A percentile compares a stretch with the other conserved stretches of the same genome.
Evolutionary conservation across 441 rosid species (phyloP).

Genomic region (Viola pubescens): DNA sequence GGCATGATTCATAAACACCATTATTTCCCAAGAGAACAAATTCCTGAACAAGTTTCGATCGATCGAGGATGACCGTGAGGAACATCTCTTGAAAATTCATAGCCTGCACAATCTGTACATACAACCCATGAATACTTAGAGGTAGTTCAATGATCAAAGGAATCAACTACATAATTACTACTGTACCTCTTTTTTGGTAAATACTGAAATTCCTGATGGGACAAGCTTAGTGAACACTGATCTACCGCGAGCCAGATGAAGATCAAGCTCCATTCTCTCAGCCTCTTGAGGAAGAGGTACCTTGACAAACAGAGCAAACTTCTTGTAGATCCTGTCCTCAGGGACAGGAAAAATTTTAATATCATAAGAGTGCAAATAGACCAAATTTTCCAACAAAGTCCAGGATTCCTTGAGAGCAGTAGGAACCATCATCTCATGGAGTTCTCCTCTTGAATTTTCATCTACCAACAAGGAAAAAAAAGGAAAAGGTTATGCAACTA

Average conservation of each 20-base stretch:
- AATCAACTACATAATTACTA: conserved; percentile 10
- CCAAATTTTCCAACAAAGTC: conserved; percentile 34
- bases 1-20: conserved; percentile 28
- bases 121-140: conserved; percentile 17
- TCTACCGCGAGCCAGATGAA: conserved; percentile 86
- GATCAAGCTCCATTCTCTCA: conserved; percentile 64
- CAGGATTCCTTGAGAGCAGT: conserved; percentile 47
- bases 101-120: conserved; percentile 57
- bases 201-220: conserved; percentile 37
- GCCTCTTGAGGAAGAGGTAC: conserved; percentile 77
- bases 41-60: conserved; percentile 45
- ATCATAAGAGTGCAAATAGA: conserved; percentile 51
- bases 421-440: conserved; percentile 84
- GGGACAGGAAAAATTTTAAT: conserved; percentile 68
- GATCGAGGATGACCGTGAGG: conserved; percentile 70
- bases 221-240: conserved; percentile 60
- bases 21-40: conserved; percentile 52
- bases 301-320: conserved; percentile 78
- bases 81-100: conserved; percentile 77
- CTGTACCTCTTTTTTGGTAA: conserved; percentile 58
- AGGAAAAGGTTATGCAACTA: conserved; percentile 2
- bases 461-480: conserved; percentile 35
- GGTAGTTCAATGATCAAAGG: conserved; percentile 12
- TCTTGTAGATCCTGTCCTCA: conserved; percentile 65
- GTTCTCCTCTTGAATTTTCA: conserved; percentile 48